These are phyloP conservation scores for Starmera dryadoides DNA, from an alignment of 805 yeast species.

Conservation along the genomic window DNA sequence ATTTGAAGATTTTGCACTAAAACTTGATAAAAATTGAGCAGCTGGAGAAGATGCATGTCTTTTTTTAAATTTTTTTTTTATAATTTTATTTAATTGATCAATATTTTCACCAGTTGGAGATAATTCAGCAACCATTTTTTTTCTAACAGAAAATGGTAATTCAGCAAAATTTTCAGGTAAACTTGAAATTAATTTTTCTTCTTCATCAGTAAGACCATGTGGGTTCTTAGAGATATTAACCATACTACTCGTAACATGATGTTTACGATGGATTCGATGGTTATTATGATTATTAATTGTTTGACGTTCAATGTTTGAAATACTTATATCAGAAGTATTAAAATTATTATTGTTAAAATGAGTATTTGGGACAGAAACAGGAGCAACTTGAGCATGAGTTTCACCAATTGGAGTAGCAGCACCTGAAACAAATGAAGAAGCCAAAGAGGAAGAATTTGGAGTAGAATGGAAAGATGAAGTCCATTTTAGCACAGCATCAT, in stretches of 20 bases:
- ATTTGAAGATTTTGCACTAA: constrained; percentile 11
- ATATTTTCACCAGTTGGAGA: constrained; percentile 27
- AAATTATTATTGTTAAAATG: constrained; percentile 9
- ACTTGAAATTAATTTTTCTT: constrained; percentile 22
- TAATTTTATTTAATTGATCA: constrained; percentile 20
- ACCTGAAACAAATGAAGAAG: constrained; percentile 8
- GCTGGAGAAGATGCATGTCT: constrained; percentile 18
- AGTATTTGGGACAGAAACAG: constrained; percentile 27
- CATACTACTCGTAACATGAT: no score
- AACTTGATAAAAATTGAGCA: constrained; percentile 19
- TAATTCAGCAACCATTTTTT: constrained; percentile 30
- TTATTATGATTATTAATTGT: no score
- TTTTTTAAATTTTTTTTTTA: constrained; percentile 19
- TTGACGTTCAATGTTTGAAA: no score
- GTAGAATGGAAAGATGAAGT: constrained; percentile 16
- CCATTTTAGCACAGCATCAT: constrained; percentile 43
- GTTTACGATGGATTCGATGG: no score
- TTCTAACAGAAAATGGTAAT: constrained; percentile 55
- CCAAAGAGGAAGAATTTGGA: constrained; percentile 6
- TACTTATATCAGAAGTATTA: not conserved
- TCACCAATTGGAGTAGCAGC: constrained; percentile 19
- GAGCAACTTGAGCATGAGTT: constrained; percentile 27
- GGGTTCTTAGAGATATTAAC: no score
- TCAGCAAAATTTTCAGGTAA: constrained; percentile 48
- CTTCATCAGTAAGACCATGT: constrained; percentile 16